phyloP scores from a whole-genome alignment of 2,329 filamentous ascomycete genomes.

The Bimuria novae-zelandiae region DNA sequence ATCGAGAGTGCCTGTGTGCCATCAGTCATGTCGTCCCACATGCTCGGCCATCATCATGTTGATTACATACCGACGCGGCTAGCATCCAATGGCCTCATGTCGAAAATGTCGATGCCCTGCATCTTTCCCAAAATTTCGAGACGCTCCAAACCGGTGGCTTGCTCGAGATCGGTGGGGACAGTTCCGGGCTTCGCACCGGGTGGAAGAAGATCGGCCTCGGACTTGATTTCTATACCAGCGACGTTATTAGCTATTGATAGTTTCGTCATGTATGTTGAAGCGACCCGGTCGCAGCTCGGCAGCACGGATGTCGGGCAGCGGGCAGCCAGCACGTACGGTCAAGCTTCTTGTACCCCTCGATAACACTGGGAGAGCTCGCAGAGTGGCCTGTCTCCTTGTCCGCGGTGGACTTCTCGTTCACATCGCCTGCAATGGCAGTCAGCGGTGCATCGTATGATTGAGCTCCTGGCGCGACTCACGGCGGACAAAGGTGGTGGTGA shows the following conservation, averaged over 20 bases:
- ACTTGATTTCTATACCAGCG: constrained; percentile 74
- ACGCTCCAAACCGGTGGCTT: constrained; percentile 96
- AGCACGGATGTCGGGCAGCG: constrained; percentile 15
- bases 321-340: constrained; percentile 46
- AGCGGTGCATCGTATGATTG: constrained; percentile 37
- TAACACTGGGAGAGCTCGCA: constrained; percentile 30
- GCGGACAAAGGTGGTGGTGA: constrained; percentile 53
- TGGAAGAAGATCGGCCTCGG: constrained; percentile 78
- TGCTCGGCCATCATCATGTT: not conserved
- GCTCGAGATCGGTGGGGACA: constrained; percentile 91
- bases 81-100: constrained; percentile 94
- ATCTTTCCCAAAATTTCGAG: constrained; percentile 99
- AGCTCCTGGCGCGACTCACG: constrained; percentile 47
- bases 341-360: constrained; percentile 50
- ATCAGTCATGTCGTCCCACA: constrained; percentile 21
- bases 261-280: constrained; percentile 5
- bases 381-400: constrained; percentile 42
- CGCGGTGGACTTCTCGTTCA: constrained; percentile 41
- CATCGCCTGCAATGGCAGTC: constrained; percentile 37
- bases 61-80: constrained; percentile 74
- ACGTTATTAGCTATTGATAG: constrained; percentile 34
- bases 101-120: constrained; percentile 96
- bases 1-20: constrained; percentile 73
- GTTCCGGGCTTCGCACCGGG: constrained; percentile 82
- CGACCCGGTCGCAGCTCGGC: constrained; percentile 16